Percentiles rank a stretch among this genome's conserved stretches.
Conservation (phyloP, 2,329 filamentous ascomycete genomes). For the Rugonectria rugulosa region DNA sequence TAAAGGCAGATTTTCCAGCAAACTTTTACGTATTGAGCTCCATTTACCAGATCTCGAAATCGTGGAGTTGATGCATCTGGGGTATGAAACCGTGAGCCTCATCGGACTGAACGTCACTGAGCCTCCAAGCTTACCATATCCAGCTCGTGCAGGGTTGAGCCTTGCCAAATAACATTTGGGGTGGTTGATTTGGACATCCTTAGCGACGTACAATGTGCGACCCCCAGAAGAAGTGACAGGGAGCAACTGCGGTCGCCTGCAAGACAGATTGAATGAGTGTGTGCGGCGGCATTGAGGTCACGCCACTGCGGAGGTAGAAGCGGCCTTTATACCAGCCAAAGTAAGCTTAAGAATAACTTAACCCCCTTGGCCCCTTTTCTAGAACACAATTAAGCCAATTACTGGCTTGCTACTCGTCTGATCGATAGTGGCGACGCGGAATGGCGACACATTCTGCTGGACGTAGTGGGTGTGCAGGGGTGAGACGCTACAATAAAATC, state of each 20-base stretch:
- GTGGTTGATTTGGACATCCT: background rate
- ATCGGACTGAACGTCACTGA: conserved; percentile 11
- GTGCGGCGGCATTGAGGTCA: conserved; percentile 24
- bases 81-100: conserved; percentile 17
- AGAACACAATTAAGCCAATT: conserved; percentile 19
- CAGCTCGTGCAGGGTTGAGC: conserved; percentile 18
- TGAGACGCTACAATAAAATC: too few species aligned
- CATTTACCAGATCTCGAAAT: conserved; percentile 28
- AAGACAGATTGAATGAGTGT: conserved; percentile 16
- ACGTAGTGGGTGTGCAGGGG: too few species aligned
- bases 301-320: conserved; percentile 24
- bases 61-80: conserved; percentile 27
- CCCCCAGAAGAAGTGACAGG: conserved; percentile 3
- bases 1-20: conserved; percentile 27
- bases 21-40: conserved; percentile 38
- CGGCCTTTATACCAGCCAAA: conserved; percentile 8
- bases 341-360: background rate
- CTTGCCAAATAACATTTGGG: too few species aligned
- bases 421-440: conserved; percentile 16
- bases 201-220: conserved; percentile 3
- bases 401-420: conserved; percentile 21
- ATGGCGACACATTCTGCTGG: background rate
- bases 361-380: conserved; percentile 12
- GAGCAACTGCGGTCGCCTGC: conserved; percentile 10
- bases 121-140: conserved; percentile 22